Percentiles rank a stretch among this genome's conserved stretches.
These are phyloP conservation scores for Areca catechu DNA, from an alignment of 176 grass and related monocot genomes.

Conservation along the genomic window DNA sequence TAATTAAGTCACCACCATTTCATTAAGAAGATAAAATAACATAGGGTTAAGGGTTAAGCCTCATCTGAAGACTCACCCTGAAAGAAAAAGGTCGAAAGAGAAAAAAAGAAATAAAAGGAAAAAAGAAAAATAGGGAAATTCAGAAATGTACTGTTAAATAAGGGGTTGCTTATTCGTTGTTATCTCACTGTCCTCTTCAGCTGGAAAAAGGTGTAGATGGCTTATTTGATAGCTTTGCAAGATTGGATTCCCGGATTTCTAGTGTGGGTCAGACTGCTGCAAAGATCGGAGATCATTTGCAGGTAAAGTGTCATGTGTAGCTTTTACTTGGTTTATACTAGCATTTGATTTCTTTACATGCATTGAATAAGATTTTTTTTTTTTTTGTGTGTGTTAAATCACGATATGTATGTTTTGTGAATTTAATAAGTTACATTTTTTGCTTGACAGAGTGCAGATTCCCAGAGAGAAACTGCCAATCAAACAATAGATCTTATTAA, in stretches of 20 bases:
- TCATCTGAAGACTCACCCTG: no score
- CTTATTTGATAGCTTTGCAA: constrained; percentile 92
- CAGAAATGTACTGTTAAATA: no score
- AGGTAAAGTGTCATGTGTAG: constrained; percentile 40
- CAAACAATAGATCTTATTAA: constrained; percentile 98
- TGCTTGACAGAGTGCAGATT: constrained; percentile 82
- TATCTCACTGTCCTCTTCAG: constrained; percentile 39
- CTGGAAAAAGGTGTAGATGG: constrained; percentile 98
- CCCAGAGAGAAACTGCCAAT: constrained; percentile 95
- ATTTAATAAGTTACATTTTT: constrained; percentile 5
- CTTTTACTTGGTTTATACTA: constrained; percentile 1
- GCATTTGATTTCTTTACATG: not conserved
- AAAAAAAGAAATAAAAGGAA: no score
- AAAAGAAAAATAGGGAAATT: no score
- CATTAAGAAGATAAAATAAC: no score
- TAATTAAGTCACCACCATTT: no score
- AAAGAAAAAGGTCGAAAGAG: no score
- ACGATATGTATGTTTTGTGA: no score
- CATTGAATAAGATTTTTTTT: not conserved
- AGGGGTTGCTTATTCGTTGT: constrained; percentile 11
- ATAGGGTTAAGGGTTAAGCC: no score
- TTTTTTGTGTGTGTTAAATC: not conserved
- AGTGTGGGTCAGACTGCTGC: constrained; percentile 99
- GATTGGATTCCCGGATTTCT: constrained; percentile 89
- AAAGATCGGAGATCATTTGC: constrained; percentile 99